Percentiles rank a stretch among this genome's conserved stretches.
Conservation (phyloP, 225 moss, liverwort and hornwort species). For the Bryum argenteum region DNA sequence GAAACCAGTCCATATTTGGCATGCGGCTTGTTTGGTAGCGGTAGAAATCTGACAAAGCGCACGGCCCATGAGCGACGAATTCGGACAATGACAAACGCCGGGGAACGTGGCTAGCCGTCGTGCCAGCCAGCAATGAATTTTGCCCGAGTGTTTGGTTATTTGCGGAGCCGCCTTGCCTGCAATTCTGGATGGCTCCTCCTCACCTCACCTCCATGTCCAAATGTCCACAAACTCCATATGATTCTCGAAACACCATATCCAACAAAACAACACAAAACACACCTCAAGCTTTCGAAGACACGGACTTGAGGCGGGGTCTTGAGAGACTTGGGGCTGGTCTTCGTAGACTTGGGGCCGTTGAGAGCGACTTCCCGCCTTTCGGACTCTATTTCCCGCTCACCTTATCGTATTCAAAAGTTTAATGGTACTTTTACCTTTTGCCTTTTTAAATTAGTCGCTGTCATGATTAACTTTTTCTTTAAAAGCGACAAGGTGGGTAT, state of each 20-base stretch:
- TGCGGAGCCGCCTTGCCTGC: slow-evolving; percentile 14
- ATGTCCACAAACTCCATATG: not conserved
- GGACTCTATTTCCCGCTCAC: not conserved
- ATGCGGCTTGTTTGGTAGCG: slow-evolving; percentile 30
- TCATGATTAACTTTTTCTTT: slow-evolving; percentile 24
- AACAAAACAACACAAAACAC: not conserved
- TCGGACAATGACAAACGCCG: slow-evolving; percentile 4
- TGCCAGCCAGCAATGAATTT: not conserved
- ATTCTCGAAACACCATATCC: not conserved
- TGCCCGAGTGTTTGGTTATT: slow-evolving; percentile 9
- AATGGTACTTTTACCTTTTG: not conserved
- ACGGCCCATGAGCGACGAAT: slow-evolving; percentile 23
- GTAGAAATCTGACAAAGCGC: slow-evolving; percentile 15
- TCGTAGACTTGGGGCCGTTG: not conserved
- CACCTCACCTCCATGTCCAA: slow-evolving; percentile 17
- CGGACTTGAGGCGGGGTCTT: too few species aligned
- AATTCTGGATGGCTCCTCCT: not conserved
- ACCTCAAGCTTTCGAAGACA: not conserved
- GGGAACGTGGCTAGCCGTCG: slow-evolving; percentile 21
- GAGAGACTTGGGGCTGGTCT: not conserved
- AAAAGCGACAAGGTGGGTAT: slow-evolving; percentile 11
- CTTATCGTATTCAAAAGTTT: not conserved
- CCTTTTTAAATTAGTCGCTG: not conserved
- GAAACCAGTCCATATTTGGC: slow-evolving; percentile 24
- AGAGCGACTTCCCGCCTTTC: too few species aligned